A percentile compares a stretch with the other conserved stretches of the same genome.
Conservation (phyloP, 164 flowering plant species). For the Nelumbo lutea region DNA sequence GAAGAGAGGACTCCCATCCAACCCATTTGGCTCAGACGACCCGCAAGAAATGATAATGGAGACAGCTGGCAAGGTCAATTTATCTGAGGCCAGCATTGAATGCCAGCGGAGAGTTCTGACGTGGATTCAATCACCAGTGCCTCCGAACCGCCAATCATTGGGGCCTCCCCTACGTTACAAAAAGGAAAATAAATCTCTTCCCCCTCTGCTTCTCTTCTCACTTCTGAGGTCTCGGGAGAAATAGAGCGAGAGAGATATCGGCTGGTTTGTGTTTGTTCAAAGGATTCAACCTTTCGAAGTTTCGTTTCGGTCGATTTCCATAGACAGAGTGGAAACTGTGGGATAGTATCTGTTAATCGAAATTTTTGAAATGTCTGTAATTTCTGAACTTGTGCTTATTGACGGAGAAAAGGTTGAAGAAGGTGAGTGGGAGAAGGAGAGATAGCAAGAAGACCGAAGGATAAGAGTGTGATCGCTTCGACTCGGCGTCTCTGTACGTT, state of each 20-base stretch:
- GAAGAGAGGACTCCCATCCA: neutral
- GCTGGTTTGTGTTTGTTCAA: neutral
- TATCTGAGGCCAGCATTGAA: constrained; percentile 2
- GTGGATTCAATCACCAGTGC: neutral
- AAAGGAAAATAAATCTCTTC: constrained; percentile 3
- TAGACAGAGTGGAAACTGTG: neutral
- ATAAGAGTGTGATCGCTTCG: constrained; percentile 1
- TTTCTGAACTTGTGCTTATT: constrained; percentile 18
- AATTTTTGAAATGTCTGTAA: constrained; percentile 31
- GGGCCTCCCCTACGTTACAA: constrained; percentile 9
- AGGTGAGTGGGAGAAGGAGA: constrained; percentile 77
- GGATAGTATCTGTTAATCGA: neutral
- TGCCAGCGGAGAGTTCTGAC: constrained; percentile 2
- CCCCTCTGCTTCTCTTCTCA: neutral
- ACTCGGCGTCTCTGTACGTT: neutral
- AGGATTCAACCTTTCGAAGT: too few relatives aligned
- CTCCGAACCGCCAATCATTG: constrained; percentile 10
- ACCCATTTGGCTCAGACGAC: too few relatives aligned
- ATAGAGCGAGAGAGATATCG: neutral
- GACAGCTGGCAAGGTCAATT: constrained; percentile 7
- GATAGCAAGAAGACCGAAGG: constrained; percentile 25
- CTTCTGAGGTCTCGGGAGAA: neutral
- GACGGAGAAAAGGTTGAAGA: constrained; percentile 39
- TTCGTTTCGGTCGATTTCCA: too few relatives aligned
- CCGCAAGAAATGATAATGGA: neutral